Base-by-base conservation (phyloP, 257 asterid genomes). In the Solanum peruvianum region DNA sequence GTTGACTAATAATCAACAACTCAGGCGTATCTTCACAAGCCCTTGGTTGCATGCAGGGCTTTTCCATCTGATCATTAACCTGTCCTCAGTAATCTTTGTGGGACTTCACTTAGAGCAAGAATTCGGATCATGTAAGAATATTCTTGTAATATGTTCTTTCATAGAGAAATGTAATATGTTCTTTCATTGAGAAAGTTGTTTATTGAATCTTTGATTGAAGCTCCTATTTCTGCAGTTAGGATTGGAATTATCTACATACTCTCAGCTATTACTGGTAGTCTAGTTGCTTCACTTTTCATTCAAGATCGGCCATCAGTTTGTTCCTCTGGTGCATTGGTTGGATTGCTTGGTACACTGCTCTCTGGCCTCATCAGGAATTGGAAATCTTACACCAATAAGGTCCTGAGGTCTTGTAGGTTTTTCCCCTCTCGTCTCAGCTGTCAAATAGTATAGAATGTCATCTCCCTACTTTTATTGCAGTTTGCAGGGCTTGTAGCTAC, bases 31-130 rank as follows among this genome's bases (percentile, higher is more conserved):
- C 89, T 92, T 96, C 89, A 87, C 95, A 69, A 95, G 98, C 88
- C 91, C 96, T 29, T 94, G 94, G 92, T 90, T 96, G 90, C 99
- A 96, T 85, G 98, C 95, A 47, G 98, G 98, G 84, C 45, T 96
- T 88, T 91, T 96, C 89, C 99, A 96, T 90, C 92, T 96, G 67
- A 78, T 95, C 89, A 84, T 94, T 87, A 93, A 91, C 85, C 93
- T 96, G 90, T 88, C 93, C 37, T 82, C 96, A 87, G 87, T 94
- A 41, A 76, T 93, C 83, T 95, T 93, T 83, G 95, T 96, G 77
- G 98, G 99, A 85, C 66, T 96, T 92, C 98, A 93, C 90, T 62
- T 96, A 89, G 99, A 94, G 93, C 98, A 95, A 88, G 99, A 96
- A 92, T 96, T 95, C 89, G 98, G 98, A 83, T 87, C 99, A 87